Percentiles rank a stretch among this genome's conserved stretches.
Conservation (phyloP, 163 green algal species). For the Volvox carteri region DNA sequence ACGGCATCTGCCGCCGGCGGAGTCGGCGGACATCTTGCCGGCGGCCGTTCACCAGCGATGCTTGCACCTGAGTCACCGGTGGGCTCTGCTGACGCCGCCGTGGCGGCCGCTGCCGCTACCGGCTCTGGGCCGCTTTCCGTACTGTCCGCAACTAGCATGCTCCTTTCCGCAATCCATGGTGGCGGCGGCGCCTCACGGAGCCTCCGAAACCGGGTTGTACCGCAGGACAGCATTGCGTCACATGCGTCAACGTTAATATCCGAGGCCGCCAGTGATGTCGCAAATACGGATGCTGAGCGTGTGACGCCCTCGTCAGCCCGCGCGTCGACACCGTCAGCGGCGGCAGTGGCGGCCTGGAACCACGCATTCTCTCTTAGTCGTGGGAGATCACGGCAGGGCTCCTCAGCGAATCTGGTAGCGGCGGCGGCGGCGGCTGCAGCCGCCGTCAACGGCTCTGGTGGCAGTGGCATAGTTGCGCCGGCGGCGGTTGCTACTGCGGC, state of each 20-base stretch:
- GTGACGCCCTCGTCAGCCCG: neutral
- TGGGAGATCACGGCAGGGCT: neutral
- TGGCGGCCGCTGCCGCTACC: neutral
- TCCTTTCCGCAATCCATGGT: neutral
- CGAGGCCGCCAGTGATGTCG: neutral
- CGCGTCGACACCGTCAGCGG: neutral
- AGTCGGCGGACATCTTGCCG: no score
- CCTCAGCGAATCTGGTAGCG: neutral
- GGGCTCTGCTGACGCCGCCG: neutral
- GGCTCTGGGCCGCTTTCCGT: slow-evolving; percentile 14
- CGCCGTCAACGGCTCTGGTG: neutral
- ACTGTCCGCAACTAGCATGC: slow-evolving; percentile 13
- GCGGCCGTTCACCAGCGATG: neutral
- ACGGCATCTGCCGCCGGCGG: neutral
- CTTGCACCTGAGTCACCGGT: neutral
- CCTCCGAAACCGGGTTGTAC: neutral
- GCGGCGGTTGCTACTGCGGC: neutral
- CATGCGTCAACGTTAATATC: neutral
- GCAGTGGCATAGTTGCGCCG: neutral
- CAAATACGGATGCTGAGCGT: neutral
- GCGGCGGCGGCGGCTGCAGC: neutral
- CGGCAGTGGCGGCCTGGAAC: neutral
- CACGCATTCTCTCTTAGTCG: neutral
- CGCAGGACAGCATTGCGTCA: slow-evolving; percentile 19
- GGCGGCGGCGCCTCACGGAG: neutral